These are phyloP conservation scores for Suhomyces anneliseae DNA, from an alignment of 1,139 yeast genomes.

Conservation along the genomic window DNA sequence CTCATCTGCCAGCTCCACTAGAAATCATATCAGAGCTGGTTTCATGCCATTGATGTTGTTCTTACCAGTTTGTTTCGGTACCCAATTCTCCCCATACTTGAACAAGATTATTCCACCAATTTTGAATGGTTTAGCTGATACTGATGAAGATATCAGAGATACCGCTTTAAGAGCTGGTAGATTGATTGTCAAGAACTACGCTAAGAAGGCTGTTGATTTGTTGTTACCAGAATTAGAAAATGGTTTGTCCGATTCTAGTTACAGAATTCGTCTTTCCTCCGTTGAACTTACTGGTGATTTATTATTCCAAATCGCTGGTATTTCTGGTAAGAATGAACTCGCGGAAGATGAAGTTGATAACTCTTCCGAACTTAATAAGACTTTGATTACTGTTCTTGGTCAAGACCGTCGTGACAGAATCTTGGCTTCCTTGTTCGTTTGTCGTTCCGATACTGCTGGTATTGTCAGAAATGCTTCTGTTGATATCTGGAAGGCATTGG, in stretches of 20 bases:
- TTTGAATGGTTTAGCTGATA: slow-evolving; percentile 86
- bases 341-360: slow-evolving; percentile 60
- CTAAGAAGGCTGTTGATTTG: slow-evolving; percentile 89
- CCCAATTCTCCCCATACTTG: slow-evolving; percentile 88
- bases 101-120: slow-evolving; percentile 86
- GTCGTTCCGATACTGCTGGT: slow-evolving; percentile 89
- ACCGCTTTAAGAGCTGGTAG: slow-evolving; percentile 92
- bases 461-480: slow-evolving; percentile 89
- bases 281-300: slow-evolving; percentile 97
- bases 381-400: slow-evolving; percentile 79
- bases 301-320: slow-evolving; percentile 91
- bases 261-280: slow-evolving; percentile 89
- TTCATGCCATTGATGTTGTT: slow-evolving; percentile 87
- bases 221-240: slow-evolving; percentile 89
- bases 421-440: slow-evolving; percentile 79
- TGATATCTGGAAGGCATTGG: slow-evolving; percentile 96
- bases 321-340: slow-evolving; percentile 66
- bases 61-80: slow-evolving; percentile 92
- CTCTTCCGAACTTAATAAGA: slow-evolving; percentile 62
- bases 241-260: slow-evolving; percentile 80
- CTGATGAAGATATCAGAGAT: slow-evolving; percentile 83
- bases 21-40: slow-evolving; percentile 82
- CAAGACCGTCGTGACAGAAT: slow-evolving; percentile 85
- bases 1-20: slow-evolving; percentile 65
- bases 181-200: slow-evolving; percentile 86